Evolutionary conservation across 2,329 filamentous ascomycete species (phyloP).

Genomic region (Aureobasidium namibiae): DNA sequence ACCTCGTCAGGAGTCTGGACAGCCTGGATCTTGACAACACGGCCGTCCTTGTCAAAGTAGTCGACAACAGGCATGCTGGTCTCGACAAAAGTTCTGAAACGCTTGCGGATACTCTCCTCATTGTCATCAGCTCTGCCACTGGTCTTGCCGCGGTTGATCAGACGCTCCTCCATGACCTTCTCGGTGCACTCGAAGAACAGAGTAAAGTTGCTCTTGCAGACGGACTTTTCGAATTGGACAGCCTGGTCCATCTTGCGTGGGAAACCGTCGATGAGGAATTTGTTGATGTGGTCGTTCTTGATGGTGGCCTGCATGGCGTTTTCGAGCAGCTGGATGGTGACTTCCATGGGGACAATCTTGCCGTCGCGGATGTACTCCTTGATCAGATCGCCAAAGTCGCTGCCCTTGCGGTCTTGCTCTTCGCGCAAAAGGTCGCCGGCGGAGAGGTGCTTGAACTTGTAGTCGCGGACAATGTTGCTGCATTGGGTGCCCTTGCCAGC

Average conservation of each 20-base stretch:
- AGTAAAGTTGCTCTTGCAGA: conserved; percentile 76
- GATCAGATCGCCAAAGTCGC: conserved; percentile 88
- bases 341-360: conserved; percentile 96
- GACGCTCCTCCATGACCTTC: conserved; percentile 71
- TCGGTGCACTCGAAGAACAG: conserved; percentile 94
- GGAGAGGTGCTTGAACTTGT: conserved; percentile 86
- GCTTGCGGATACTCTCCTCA: conserved; percentile 88
- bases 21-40: conserved; percentile 74
- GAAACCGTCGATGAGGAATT: conserved; percentile 78
- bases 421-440: conserved; percentile 89
- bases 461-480: conserved; percentile 74
- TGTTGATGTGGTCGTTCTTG: conserved; percentile 47
- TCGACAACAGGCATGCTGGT: conserved; percentile 97
- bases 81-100: conserved; percentile 88
- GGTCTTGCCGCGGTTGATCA: conserved; percentile 87
- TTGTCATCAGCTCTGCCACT: conserved; percentile 90
- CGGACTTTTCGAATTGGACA: conserved; percentile 80
- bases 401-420: conserved; percentile 80
- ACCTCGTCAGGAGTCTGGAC: conserved; percentile 58
- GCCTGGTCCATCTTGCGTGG: conserved; percentile 97
- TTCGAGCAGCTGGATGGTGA: conserved; percentile 86
- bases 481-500: conserved; percentile 97
- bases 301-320: conserved; percentile 79
- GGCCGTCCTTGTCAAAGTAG: conserved; percentile 65
- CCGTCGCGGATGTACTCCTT: conserved; percentile 89